These are phyloP conservation scores for Hymenoscyphus salicellus DNA, from an alignment of 2,329 filamentous ascomycete species.

Conservation along the genomic window DNA sequence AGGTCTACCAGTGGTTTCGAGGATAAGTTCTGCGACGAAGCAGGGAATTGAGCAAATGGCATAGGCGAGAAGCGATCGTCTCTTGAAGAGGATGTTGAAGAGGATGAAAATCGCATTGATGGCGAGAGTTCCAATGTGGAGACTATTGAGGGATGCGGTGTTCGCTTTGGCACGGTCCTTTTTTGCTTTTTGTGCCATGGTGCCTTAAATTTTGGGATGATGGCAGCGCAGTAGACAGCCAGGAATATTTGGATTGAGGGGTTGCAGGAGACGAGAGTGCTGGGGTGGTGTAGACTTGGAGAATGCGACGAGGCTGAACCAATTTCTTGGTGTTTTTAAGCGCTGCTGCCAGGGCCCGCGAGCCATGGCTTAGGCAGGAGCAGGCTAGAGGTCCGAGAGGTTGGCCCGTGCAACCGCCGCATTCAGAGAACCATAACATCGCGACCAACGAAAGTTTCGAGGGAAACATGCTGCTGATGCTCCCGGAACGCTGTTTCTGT, in stretches of 20 bases:
- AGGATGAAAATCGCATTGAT: conserved; percentile 75
- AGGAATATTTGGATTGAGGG: neutral
- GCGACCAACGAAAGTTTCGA: conserved; percentile 15
- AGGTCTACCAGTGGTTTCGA: conserved; percentile 82
- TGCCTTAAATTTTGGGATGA: neutral
- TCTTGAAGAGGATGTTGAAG: conserved; percentile 60
- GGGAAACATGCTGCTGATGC: neutral
- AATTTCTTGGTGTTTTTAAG: neutral
- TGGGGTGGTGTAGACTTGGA: neutral
- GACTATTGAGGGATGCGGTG: conserved; percentile 69
- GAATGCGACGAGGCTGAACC: neutral
- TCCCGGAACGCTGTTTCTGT: neutral
- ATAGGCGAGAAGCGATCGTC: conserved; percentile 67
- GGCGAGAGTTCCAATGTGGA: conserved; percentile 71
- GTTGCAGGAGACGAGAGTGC: neutral
- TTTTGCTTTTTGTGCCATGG: conserved; percentile 38
- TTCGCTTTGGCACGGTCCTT: conserved; percentile 72
- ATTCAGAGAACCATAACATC: conserved; percentile 31
- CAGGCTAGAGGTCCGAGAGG: neutral
- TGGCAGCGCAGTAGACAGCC: neutral
- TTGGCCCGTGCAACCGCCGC: conserved; percentile 12
- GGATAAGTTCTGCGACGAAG: conserved; percentile 76
- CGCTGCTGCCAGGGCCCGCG: neutral
- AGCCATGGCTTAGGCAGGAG: neutral
- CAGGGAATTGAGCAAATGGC: conserved; percentile 69